Conservation (phyloP, 257 asterid species). For the Avicennia marina region DNA sequence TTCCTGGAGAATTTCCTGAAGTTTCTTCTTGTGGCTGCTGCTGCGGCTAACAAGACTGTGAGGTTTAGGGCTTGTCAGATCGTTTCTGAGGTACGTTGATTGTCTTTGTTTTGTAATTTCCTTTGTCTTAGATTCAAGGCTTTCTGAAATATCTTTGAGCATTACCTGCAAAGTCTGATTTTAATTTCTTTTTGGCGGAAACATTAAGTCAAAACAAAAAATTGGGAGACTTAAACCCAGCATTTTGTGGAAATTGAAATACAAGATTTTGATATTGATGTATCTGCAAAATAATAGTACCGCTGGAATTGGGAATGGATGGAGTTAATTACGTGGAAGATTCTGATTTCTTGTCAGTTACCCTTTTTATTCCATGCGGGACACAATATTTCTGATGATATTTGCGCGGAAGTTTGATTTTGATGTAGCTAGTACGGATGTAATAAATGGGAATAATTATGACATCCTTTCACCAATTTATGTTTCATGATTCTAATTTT, state of each 20-base stretch:
- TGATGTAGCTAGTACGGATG: not conserved
- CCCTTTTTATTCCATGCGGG: too few relatives aligned
- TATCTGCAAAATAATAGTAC: not conserved
- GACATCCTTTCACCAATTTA: not conserved
- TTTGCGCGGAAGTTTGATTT: not conserved
- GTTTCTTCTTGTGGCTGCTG: slow-evolving; percentile 61
- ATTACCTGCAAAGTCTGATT: not conserved
- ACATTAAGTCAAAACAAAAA: too few relatives aligned
- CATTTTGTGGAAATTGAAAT: not conserved
- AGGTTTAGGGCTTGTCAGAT: slow-evolving; percentile 91
- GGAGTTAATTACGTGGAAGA: too few relatives aligned
- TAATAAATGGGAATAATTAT: too few relatives aligned
- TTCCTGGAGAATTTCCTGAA: slow-evolving; percentile 57
- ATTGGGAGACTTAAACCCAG: not conserved
- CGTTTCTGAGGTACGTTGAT: slow-evolving; percentile 65
- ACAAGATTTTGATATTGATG: not conserved
- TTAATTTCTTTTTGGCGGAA: not conserved
- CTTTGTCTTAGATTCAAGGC: not conserved
- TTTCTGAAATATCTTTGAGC: not conserved
- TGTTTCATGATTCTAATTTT: not conserved
- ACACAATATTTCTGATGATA: not conserved
- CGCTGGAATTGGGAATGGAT: too few relatives aligned
- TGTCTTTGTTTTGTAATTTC: not conserved
- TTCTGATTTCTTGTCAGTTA: too few relatives aligned
- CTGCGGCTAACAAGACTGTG: slow-evolving; percentile 60